Evolutionary conservation across 257 asterid genomes (phyloP), one percentile per base, ranked within the genome.

Genomic region (Eucommia ulmoides): DNA sequence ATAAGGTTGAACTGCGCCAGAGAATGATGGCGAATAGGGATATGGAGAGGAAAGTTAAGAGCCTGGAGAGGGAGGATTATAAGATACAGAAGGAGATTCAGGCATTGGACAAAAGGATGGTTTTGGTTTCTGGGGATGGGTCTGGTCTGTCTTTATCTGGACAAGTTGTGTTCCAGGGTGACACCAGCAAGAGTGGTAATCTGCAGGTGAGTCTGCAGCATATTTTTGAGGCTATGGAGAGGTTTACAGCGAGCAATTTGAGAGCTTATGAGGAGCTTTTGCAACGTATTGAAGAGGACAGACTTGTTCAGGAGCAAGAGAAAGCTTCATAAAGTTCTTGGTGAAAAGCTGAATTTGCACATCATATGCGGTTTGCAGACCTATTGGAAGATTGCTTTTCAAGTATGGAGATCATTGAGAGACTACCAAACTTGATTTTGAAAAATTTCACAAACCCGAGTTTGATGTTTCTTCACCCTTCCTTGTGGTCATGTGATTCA

Each of bases 221-320:
- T 23, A 81, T 80, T 38, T 81, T 84, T 25, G 95, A 89, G 68
- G 94, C 97, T 0, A 80, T 89, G 93, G 94, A 89, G 78, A 73
- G 74, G 68, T 89, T 78, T 50, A 64, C 88, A 2, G 58, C 76
- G 12, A 74, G 42, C 54, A 70, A 83, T 23, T 60, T 84, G 55
- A 82, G 78, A 73, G 83, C 78, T 10, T 78, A 89, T 0, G 96
- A 82, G 77, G 96, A 84, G 49, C 45, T 89, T 29, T 62, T 84
- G 70, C 84, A 78, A 50, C 80, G 94, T 20, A 82, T 89, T 41
- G 85, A 78, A 45, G 94, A 88, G 69, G 89, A 82, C 54, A 73
- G 56, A 62, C 81, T 78, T 42, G 48, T 3, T 15, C 48, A 18
- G 19, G 21, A 42, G 20, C 3, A 2, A 1, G 20, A 42, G 2